phyloP scores from a whole-genome alignment of 2,329 filamentous ascomycete species.

The Trichoderma guizhouense region DNA sequence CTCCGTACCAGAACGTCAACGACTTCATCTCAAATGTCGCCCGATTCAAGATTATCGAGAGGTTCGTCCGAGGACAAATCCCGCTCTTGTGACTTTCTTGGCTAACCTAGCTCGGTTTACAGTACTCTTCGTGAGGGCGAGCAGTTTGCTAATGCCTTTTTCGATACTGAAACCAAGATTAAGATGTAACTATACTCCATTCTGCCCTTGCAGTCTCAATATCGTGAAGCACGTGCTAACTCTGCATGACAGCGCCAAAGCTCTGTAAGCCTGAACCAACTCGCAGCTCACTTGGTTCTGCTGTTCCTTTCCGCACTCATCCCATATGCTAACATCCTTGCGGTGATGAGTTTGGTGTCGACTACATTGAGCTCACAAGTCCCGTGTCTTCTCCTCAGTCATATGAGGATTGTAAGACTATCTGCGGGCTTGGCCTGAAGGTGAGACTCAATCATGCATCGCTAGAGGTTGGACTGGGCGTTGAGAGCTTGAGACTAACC shows the following conservation, averaged over 20 bases:
- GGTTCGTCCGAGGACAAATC: too few species aligned
- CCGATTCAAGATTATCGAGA: not conserved
- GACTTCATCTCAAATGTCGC: not conserved
- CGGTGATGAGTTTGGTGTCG: too few species aligned
- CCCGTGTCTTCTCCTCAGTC: slow-evolving; percentile 65
- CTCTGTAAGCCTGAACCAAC: too few species aligned
- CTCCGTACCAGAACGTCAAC: not conserved
- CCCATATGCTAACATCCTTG: not conserved
- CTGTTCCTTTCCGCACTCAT: too few species aligned
- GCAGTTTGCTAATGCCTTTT: slow-evolving; percentile 58
- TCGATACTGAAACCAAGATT: slow-evolving; percentile 54
- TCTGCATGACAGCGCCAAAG: too few species aligned
- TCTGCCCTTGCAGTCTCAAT: too few species aligned
- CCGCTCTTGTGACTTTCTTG: too few species aligned
- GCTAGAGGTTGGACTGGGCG: too few species aligned
- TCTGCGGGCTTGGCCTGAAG: slow-evolving; percentile 87
- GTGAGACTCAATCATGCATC: slow-evolving; percentile 9
- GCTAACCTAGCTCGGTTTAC: too few species aligned
- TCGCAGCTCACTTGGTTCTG: too few species aligned
- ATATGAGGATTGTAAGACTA: slow-evolving; percentile 81
- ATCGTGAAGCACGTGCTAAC: too few species aligned
- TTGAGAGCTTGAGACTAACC: slow-evolving; percentile 13
- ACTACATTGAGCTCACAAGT: too few species aligned
- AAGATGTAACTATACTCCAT: slow-evolving; percentile 18
- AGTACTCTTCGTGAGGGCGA: slow-evolving; percentile 27